phyloP scores from a whole-genome alignment of 495 filamentous ascomycete species.

The Trichoderma orchidacearum region DNA sequence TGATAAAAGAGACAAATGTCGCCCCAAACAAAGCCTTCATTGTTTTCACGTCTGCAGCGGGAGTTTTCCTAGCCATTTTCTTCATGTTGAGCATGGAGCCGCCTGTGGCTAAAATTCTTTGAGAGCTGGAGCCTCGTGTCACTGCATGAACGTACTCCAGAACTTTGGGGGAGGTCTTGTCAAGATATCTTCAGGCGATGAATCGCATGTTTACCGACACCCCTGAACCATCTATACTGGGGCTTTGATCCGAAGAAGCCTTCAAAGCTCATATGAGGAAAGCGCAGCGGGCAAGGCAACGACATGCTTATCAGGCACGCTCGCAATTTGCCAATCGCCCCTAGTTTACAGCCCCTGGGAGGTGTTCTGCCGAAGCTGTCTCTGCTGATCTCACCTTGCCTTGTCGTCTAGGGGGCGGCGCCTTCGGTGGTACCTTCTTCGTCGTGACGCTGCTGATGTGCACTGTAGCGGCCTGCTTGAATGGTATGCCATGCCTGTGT shows the following conservation, averaged over 20 bases:
- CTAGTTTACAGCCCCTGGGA: background rate
- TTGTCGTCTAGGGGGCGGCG: slow-evolving; percentile 35
- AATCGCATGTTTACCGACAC: background rate
- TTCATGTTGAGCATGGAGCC: background rate
- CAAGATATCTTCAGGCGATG: background rate
- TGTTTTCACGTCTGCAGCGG: background rate
- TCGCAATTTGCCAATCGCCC: too few relatives aligned
- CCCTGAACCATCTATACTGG: background rate
- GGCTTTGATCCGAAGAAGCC: background rate
- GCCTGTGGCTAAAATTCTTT: background rate
- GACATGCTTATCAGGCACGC: background rate
- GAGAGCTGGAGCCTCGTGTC: background rate
- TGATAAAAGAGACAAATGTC: background rate
- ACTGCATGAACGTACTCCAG: background rate
- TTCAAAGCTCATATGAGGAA: too few relatives aligned
- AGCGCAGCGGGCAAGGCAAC: too few relatives aligned
- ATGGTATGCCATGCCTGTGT: slow-evolving; percentile 32
- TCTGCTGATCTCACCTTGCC: slow-evolving; percentile 21
- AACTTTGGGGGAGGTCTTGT: background rate
- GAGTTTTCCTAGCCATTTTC: background rate
- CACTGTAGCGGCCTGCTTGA: slow-evolving; percentile 12
- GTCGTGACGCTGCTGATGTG: slow-evolving; percentile 13
- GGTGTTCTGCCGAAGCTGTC: slow-evolving; percentile 4
- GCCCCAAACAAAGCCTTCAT: background rate
- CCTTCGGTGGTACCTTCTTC: slow-evolving; percentile 41